These are phyloP conservation scores for Cymbopogon citratus DNA, from an alignment of 176 grass and related monocot species.

Conservation along the genomic window DNA sequence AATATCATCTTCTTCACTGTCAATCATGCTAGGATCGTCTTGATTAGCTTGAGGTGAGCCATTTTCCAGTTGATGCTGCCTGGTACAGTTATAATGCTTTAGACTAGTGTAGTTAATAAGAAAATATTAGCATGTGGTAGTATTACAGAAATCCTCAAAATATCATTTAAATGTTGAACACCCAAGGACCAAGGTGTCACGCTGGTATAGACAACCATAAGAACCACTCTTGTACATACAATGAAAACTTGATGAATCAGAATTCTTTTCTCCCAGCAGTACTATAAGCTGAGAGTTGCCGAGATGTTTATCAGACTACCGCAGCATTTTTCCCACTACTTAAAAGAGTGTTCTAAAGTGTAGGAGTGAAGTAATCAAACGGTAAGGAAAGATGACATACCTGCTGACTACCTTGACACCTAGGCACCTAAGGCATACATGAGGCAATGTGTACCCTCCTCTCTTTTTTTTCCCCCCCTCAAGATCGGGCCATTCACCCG, in stretches of 20 bases:
- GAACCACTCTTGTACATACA: not conserved
- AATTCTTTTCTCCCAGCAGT: not conserved
- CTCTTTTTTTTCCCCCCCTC: no score
- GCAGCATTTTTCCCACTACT: not conserved
- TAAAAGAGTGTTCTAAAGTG: not conserved
- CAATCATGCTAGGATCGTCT: constrained; percentile 33
- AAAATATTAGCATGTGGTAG: not conserved
- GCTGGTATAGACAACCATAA: not conserved
- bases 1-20: constrained; percentile 56
- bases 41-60: constrained; percentile 41
- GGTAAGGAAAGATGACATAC: not conserved
- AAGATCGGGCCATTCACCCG: no score
- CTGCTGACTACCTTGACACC: not conserved
- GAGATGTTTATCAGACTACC: not conserved
- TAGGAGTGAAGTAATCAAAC: not conserved
- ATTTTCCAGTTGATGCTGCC: constrained; percentile 78
- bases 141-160: not conserved
- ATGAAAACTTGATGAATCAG: not conserved
- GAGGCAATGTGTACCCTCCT: no score
- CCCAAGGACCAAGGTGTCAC: not conserved
- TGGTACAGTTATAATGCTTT: constrained; percentile 31
- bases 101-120: constrained; percentile 6
- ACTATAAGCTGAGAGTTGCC: not conserved
- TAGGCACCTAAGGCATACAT: not conserved
- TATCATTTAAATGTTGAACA: not conserved